These are phyloP conservation scores for barley (Hordeum vulgare) DNA, from an alignment of 176 grass and related monocot genomes.

Conservation along the genomic window MorexV3_pseudomolecules_assembly NC_058519.1:545213325-545213824, in stretches of 20 bases:
- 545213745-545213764: no score
- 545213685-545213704: background rate
- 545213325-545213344: background rate
- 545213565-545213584: background rate
- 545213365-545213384: no score
- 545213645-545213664: no score
- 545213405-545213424: background rate
- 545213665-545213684: background rate
- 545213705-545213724: background rate
- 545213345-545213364: background rate
- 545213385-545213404: background rate
- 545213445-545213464: background rate
- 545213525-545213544: no score
- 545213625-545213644: no score
- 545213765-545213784: background rate
- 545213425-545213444: background rate
- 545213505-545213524: background rate
- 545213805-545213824: no score
- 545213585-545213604: background rate
- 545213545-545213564: background rate
- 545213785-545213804: background rate
- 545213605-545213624: background rate
- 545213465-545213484: no score
- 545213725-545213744: background rate
- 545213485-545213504: background rate